phyloP scores from a whole-genome alignment of 2,329 filamentous ascomycete species.

The Podosphaera fusca region DNA sequence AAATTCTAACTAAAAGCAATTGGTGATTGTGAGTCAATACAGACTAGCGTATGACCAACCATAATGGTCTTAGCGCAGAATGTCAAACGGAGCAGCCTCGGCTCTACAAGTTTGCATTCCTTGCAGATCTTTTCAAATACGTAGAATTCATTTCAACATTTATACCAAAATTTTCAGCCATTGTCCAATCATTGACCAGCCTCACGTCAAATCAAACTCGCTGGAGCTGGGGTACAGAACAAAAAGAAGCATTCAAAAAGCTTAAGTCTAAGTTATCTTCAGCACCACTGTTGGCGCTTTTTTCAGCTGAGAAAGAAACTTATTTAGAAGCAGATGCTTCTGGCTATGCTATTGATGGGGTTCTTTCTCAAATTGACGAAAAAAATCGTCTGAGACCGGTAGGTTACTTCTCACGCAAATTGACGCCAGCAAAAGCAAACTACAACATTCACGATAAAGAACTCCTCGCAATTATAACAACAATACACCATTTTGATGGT shows the following conservation, averaged over 20 bases:
- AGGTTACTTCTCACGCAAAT: neutral
- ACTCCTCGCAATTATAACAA: neutral
- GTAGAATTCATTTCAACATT: neutral
- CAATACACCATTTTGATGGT: neutral
- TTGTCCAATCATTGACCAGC: neutral
- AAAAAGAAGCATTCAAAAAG: neutral
- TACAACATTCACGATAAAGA: slow-evolving; percentile 1
- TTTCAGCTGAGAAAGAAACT: neutral
- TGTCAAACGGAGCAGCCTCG: too few relatives aligned
- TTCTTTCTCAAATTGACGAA: neutral
- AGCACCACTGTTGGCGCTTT: neutral
- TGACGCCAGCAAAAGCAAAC: neutral
- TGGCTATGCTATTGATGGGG: neutral
- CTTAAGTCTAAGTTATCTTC: neutral
- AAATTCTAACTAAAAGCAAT: too few relatives aligned
- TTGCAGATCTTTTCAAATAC: neutral
- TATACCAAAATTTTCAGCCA: neutral
- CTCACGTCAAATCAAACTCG: neutral
- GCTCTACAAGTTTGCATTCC: too few relatives aligned
- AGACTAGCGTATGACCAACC: too few relatives aligned
- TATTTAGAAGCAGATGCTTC: neutral
- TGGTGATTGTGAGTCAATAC: too few relatives aligned
- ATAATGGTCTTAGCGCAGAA: too few relatives aligned
- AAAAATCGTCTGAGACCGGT: neutral
- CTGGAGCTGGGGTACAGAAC: neutral